Evolutionary conservation across 176 grass and related monocot genomes (phyloP).

Genomic region (Elaeis guineensis): DNA sequence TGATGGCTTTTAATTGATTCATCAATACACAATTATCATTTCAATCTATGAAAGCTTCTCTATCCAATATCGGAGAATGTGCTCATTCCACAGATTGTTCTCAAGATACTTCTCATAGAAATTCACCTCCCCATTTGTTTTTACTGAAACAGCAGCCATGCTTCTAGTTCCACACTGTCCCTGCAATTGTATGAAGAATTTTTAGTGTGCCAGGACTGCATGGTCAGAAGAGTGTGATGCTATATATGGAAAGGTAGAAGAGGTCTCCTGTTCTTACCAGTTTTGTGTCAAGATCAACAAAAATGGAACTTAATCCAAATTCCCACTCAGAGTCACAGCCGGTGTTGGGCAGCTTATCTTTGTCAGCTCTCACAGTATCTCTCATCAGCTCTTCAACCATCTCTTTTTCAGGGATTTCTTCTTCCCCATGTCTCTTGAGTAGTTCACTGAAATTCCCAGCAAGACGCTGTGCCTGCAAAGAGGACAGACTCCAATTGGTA

Average conservation of each 20-base stretch:
- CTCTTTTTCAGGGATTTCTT: slow-evolving; percentile 37
- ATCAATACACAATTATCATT: neutral
- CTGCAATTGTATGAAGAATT: slow-evolving; percentile 12
- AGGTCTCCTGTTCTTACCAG: slow-evolving; percentile 25
- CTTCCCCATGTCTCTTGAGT: slow-evolving; percentile 22
- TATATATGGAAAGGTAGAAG: too few relatives aligned
- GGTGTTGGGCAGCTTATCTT: slow-evolving; percentile 36
- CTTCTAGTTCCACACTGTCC: slow-evolving; percentile 74
- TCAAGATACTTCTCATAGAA: slow-evolving; percentile 74
- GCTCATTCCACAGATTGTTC: slow-evolving; percentile 49
- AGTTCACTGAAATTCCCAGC: slow-evolving; percentile 39
- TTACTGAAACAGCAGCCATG: slow-evolving; percentile 46
- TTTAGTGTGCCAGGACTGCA: neutral
- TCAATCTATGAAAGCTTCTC: slow-evolving; percentile 16
- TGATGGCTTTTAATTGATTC: too few relatives aligned
- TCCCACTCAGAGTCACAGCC: slow-evolving; percentile 56
- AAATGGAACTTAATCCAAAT: slow-evolving; percentile 59
- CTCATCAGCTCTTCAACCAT: slow-evolving; percentile 62
- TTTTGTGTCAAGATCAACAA: slow-evolving; percentile 41
- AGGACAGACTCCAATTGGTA: neutral
- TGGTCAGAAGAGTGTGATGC: neutral
- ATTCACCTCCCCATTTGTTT: slow-evolving; percentile 28
- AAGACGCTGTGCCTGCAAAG: slow-evolving; percentile 36
- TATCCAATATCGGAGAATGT: slow-evolving; percentile 37
- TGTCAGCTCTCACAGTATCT: slow-evolving; percentile 49